Evolutionary conservation across 169 alveolate species (phyloP).

Genomic region (Toxoplasma gondii): DNA sequence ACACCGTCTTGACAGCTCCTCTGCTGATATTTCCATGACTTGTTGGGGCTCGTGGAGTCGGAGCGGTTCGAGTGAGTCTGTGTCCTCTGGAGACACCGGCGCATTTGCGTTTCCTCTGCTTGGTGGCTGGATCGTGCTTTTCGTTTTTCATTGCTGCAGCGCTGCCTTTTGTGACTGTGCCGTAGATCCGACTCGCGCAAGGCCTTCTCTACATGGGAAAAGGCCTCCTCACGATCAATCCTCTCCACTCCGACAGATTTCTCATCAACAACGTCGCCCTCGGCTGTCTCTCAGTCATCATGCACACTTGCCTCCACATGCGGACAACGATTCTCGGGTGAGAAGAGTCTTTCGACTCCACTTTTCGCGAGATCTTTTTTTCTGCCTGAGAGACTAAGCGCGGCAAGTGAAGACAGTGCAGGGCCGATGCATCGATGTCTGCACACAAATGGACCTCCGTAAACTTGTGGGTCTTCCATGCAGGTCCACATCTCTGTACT

Average conservation of each 20-base stretch:
- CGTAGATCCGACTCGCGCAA: constrained; percentile 69
- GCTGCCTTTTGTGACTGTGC: neutral
- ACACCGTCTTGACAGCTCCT: constrained; percentile 41
- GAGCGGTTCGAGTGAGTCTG: too few species aligned
- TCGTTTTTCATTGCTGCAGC: neutral
- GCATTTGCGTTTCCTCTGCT: too few species aligned
- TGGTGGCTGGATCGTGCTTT: too few species aligned
- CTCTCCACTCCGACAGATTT: constrained; percentile 96
- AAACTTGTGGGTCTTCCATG: neutral
- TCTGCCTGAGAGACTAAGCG: neutral
- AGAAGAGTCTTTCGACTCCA: constrained; percentile 30
- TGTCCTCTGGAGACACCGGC: too few species aligned
- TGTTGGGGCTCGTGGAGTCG: neutral
- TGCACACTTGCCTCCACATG: constrained; percentile 91
- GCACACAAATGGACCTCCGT: neutral
- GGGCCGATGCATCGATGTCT: too few species aligned
- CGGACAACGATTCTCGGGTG: constrained; percentile 86
- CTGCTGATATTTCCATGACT: neutral
- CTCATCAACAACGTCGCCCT: constrained; percentile 92
- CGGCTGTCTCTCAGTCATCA: constrained; percentile 92
- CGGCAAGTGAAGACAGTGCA: too few species aligned
- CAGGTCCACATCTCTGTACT: too few species aligned
- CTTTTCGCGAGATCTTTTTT: neutral
- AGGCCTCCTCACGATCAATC: constrained; percentile 95
- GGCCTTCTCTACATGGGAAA: constrained; percentile 96